Percentiles rank a stretch among this genome's conserved stretches.
phyloP scores from a whole-genome alignment of 179 eudicot genomes.

The Pouteria campechiana region DNA sequence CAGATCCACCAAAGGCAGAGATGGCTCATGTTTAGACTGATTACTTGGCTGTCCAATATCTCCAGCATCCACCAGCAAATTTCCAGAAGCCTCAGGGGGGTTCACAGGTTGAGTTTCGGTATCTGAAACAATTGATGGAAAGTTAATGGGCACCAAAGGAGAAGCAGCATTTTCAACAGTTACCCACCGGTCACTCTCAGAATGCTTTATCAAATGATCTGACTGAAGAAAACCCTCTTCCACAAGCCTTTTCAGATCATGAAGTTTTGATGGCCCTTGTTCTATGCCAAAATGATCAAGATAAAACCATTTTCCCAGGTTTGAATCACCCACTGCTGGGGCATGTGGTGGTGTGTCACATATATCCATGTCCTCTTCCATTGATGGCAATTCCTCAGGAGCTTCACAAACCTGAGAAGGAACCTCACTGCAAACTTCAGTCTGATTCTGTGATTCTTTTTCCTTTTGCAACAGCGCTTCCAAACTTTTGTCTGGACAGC shows the following conservation, averaged over 20 bases:
- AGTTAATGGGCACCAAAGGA: conserved; percentile 51
- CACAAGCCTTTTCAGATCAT: conserved; percentile 60
- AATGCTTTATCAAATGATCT: conserved; percentile 81
- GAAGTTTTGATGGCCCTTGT: conserved; percentile 72
- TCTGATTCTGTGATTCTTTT: conserved; percentile 21
- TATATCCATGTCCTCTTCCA: conserved; percentile 99
- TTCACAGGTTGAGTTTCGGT: conserved; percentile 49
- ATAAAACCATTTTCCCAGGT: conserved; percentile 75
- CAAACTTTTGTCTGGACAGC: conserved; percentile 20
- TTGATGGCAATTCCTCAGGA: conserved; percentile 59
- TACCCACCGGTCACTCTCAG: conserved; percentile 85
- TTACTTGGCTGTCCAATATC: conserved; percentile 22
- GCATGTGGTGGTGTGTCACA: conserved; percentile 93
- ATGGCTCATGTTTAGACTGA: conserved; percentile 21
- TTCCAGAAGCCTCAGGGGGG: conserved; percentile 90
- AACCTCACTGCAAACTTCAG: conserved; percentile 17
- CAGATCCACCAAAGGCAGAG: conserved; percentile 9
- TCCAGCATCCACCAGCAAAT: conserved; percentile 49
- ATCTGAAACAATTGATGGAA: conserved; percentile 54
- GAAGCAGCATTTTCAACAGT: conserved; percentile 96
- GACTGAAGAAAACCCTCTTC: conserved; percentile 69
- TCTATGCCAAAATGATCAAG: conserved; percentile 72
- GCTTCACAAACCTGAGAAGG: conserved; percentile 22
- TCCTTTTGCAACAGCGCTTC: conserved; percentile 17
- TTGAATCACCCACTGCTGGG: conserved; percentile 30